Conservation (phyloP, 495 filamentous ascomycete genomes). For the Chaetomium tenue region DNA sequence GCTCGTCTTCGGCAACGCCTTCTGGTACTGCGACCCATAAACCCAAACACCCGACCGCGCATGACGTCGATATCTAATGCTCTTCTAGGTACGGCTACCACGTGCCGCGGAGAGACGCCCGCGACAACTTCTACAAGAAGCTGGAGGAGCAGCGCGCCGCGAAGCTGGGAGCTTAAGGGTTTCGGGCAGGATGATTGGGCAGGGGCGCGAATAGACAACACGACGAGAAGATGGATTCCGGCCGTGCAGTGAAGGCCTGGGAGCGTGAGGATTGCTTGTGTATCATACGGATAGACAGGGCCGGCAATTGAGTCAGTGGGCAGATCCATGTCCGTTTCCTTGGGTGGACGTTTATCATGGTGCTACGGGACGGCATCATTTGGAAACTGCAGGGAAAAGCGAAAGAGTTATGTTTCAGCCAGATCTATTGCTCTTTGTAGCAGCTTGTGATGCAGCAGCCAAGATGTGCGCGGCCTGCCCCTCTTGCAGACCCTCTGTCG, state of each 20-base stretch:
- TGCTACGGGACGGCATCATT: neutral
- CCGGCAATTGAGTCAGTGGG: constrained; percentile 20
- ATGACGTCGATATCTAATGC: constrained; percentile 23
- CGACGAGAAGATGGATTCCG: neutral
- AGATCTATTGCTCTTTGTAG: constrained; percentile 5
- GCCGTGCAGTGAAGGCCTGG: neutral
- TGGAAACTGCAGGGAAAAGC: neutral
- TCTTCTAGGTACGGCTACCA: constrained; percentile 52
- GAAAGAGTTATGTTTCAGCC: neutral
- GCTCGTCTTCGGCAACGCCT: constrained; percentile 44
- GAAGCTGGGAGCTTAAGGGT: constrained; percentile 26
- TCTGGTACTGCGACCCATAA: constrained; percentile 43
- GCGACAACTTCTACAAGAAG: constrained; percentile 49
- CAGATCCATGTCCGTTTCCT: constrained; percentile 18
- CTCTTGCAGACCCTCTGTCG: neutral
- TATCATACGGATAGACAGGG: constrained; percentile 26
- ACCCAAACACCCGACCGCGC: neutral
- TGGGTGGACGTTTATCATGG: neutral
- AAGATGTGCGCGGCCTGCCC: neutral
- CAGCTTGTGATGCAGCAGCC: neutral
- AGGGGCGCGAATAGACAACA: constrained; percentile 3
- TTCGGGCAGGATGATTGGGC: neutral
- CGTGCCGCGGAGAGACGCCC: constrained; percentile 50
- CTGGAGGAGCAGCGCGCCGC: constrained; percentile 49
- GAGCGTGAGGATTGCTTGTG: constrained; percentile 13